A percentile compares a stretch with the other conserved stretches of the same genome.
Conservation (phyloP, 345 rosid genomes). For the Passiflora organensis region DNA sequence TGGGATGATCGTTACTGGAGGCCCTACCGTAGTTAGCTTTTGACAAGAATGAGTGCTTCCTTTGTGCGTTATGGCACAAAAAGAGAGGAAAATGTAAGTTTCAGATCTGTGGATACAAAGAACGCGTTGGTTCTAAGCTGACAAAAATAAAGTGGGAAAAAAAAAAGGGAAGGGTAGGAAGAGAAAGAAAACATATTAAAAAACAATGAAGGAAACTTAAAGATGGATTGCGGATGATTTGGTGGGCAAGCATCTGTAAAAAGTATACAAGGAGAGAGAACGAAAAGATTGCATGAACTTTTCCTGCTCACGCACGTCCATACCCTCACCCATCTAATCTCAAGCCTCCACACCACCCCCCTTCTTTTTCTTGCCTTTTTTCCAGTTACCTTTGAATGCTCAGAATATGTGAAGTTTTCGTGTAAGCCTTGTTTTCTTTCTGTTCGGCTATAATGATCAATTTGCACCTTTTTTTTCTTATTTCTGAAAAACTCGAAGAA, state of each 20-base stretch:
- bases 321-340: too few species aligned
- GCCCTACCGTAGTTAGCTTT: slow-evolving; percentile 37
- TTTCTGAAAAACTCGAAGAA: too few species aligned
- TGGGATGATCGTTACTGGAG: slow-evolving; percentile 23
- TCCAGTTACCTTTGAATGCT: too few species aligned
- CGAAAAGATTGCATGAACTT: slow-evolving; percentile 20
- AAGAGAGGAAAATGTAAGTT: neutral
- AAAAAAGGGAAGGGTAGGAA: slow-evolving; percentile 22
- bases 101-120: slow-evolving; percentile 39
- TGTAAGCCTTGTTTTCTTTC: too few species aligned
- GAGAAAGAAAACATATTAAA: slow-evolving; percentile 21
- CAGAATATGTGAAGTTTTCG: too few species aligned
- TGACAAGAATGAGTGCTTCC: slow-evolving; percentile 43
- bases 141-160: slow-evolving; percentile 35
- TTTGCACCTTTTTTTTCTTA: too few species aligned
- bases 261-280: slow-evolving; percentile 11
- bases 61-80: slow-evolving; percentile 28
- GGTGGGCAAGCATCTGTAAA: slow-evolving; percentile 61
- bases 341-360: slow-evolving; percentile 4
- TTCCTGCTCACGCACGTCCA: slow-evolving; percentile 30
- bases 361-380: slow-evolving; percentile 15
- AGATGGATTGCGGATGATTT: slow-evolving; percentile 52
- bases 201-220: slow-evolving; percentile 29
- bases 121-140: slow-evolving; percentile 83
- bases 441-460: too few species aligned